phyloP scores from a whole-genome alignment of 1,284 basidiomycete genomes.

The Polyporus tsugae region DNA sequence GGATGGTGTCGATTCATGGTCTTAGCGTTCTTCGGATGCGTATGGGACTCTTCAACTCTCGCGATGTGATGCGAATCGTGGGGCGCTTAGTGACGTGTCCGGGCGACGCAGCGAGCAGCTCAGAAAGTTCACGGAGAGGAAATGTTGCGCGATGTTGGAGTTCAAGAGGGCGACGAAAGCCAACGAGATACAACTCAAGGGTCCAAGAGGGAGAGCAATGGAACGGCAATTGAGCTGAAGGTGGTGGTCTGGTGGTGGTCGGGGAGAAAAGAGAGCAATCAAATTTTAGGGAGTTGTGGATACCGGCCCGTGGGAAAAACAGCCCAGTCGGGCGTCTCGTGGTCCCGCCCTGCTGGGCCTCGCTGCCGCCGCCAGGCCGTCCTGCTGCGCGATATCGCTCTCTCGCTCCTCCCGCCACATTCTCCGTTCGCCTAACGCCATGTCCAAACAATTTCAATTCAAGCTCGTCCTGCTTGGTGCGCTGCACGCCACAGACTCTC shows the following conservation, averaged over 20 bases:
- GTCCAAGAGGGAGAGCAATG: constrained; percentile 26
- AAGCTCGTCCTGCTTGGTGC: constrained; percentile 92
- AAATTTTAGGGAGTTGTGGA: constrained; percentile 34
- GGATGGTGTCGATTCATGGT: constrained; percentile 89
- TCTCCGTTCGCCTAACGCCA: constrained; percentile 49
- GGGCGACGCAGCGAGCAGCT: constrained; percentile 19
- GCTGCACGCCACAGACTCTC: constrained; percentile 31
- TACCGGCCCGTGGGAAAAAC: constrained; percentile 28
- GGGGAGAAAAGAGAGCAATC: constrained; percentile 25
- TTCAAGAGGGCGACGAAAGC: constrained; percentile 21
- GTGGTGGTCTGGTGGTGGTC: constrained; percentile 38
- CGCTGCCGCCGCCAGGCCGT: constrained; percentile 26
- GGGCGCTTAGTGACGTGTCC: constrained; percentile 36
- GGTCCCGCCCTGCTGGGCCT: constrained; percentile 21
- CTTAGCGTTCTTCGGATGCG: constrained; percentile 31
- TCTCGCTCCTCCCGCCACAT: constrained; percentile 37
- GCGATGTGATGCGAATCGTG: constrained; percentile 17
- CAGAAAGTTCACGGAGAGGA: constrained; percentile 18
- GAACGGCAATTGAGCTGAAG: constrained; percentile 29
- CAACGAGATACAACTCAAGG: constrained; percentile 32
- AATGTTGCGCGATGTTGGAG: constrained; percentile 8
- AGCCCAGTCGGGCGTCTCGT: constrained; percentile 26
- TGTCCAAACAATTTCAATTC: constrained; percentile 88
- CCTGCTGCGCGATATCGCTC: constrained; percentile 37
- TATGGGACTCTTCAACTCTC: constrained; percentile 25